These are phyloP conservation scores for Rehmannia glutinosa DNA, from an alignment of 257 asterid genomes.

Conservation along the genomic window DNA sequence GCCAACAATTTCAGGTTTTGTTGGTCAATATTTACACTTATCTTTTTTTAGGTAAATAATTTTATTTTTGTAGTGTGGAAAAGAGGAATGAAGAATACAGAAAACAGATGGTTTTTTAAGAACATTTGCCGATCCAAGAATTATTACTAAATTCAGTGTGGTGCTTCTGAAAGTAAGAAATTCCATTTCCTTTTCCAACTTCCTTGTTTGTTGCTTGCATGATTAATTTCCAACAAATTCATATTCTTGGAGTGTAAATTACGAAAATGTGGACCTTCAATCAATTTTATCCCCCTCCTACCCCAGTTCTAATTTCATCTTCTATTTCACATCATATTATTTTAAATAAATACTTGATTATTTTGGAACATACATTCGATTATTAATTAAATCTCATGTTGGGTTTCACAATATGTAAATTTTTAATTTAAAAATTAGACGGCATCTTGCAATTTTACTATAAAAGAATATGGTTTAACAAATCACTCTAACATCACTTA, in stretches of 20 bases:
- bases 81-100: neutral
- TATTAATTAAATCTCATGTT: too few relatives aligned
- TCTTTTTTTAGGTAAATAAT: neutral
- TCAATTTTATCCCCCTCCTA: neutral
- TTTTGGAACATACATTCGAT: too few relatives aligned
- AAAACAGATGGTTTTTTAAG: neutral
- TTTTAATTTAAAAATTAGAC: too few relatives aligned
- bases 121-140: conserved; percentile 14
- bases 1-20: too few relatives aligned
- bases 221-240: neutral
- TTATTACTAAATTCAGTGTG: neutral
- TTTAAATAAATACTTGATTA: too few relatives aligned
- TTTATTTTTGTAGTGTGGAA: too few relatives aligned
- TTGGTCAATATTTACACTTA: too few relatives aligned
- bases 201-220: neutral
- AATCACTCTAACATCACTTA: neutral
- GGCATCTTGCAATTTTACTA: too few relatives aligned
- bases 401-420: too few relatives aligned
- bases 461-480: neutral
- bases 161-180: conserved; percentile 3
- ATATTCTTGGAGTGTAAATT: conserved; percentile 30
- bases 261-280: conserved; percentile 22
- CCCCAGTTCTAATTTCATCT: too few relatives aligned
- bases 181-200: conserved; percentile 11
- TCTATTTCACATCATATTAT: too few relatives aligned